Evolutionary conservation across 2,329 filamentous ascomycete genomes (phyloP).

Genomic region (Calonectria henricotiae): DNA sequence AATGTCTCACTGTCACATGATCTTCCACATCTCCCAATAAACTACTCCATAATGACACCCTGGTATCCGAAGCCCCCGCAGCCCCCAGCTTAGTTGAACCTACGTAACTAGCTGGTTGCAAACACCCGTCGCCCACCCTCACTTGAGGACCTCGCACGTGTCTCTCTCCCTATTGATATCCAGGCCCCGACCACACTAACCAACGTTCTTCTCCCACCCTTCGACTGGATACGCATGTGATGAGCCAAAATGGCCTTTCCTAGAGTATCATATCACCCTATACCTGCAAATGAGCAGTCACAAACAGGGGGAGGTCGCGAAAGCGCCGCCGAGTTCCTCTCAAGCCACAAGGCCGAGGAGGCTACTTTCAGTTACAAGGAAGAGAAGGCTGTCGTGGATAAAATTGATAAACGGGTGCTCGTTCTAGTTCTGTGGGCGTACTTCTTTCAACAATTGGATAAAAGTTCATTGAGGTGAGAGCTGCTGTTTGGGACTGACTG

Average conservation of each 20-base stretch:
- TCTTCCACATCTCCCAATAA: not conserved
- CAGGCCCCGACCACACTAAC: not conserved
- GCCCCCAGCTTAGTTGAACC: not conserved
- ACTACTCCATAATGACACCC: not conserved
- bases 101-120: not conserved
- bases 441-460: conserved; percentile 16
- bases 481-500: no score
- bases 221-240: not conserved
- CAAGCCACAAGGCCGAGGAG: not conserved
- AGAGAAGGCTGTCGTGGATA: not conserved
- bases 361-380: not conserved
- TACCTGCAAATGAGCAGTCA: not conserved
- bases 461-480: conserved; percentile 9
- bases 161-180: not conserved
- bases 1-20: not conserved
- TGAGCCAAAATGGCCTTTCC: not conserved
- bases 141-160: not conserved
- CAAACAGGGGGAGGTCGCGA: not conserved
- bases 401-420: conserved; percentile 15
- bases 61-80: not conserved
- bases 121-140: not conserved
- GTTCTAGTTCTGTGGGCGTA: not conserved
- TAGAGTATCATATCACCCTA: not conserved
- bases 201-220: not conserved
- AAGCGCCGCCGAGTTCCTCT: conserved; percentile 1